Evolutionary conservation across 495 filamentous ascomycete species (phyloP).

Genomic region (Aspergillus wentii): DNA sequence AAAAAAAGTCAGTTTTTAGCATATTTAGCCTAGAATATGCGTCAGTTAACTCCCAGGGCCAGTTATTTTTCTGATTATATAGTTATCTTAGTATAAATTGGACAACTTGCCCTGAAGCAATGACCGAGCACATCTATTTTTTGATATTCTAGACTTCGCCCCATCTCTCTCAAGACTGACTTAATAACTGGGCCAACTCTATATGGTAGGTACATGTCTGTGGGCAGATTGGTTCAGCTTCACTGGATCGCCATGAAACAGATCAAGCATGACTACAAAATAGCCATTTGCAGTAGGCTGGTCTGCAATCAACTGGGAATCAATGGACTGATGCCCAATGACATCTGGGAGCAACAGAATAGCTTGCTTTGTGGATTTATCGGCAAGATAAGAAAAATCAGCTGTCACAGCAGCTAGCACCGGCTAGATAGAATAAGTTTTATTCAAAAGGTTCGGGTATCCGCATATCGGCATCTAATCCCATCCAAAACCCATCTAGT

Average conservation of each 20-base stretch:
- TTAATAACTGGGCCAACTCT: slow-evolving; percentile 58
- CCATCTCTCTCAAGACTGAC: slow-evolving; percentile 49
- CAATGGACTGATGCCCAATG: slow-evolving; percentile 29
- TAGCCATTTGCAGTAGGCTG: slow-evolving; percentile 75
- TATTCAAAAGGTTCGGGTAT: too few relatives aligned
- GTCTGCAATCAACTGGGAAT: slow-evolving; percentile 53
- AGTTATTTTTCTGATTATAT: too few relatives aligned
- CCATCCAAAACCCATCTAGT: too few relatives aligned
- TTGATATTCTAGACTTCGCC: slow-evolving; percentile 45
- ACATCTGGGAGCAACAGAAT: slow-evolving; percentile 31
- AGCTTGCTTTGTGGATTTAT: slow-evolving; percentile 15
- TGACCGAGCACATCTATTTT: slow-evolving; percentile 68
- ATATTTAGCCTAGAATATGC: too few relatives aligned
- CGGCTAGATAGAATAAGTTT: too few relatives aligned
- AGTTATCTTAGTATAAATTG: too few relatives aligned
- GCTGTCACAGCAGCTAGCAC: too few relatives aligned
- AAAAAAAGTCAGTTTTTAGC: too few relatives aligned
- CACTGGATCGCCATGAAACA: slow-evolving; percentile 31
- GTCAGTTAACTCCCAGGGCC: too few relatives aligned
- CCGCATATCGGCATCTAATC: too few relatives aligned
- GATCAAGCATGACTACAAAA: slow-evolving; percentile 61
- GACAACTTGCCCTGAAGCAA: slow-evolving; percentile 63
- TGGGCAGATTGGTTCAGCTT: slow-evolving; percentile 22
- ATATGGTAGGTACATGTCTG: slow-evolving; percentile 40
- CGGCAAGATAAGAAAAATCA: slow-evolving; percentile 19